Evolutionary conservation across 768 basidiomycete species (phyloP).

Genomic region (Mrakia gelida): DNA sequence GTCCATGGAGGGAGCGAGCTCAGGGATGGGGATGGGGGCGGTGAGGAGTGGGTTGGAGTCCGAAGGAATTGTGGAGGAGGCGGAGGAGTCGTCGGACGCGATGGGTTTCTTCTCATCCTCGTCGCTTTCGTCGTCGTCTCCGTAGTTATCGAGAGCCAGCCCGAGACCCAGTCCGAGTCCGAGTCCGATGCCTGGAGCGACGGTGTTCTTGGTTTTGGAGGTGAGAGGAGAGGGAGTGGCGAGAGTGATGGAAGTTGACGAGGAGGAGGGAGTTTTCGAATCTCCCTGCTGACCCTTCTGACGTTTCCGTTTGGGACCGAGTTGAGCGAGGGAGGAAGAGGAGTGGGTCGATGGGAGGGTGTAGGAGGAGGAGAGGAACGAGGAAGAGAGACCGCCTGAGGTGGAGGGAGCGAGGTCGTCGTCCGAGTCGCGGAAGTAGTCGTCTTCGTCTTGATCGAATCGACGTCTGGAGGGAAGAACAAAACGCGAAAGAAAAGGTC

Average conservation of each 20-base stretch:
- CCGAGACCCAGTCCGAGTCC: constrained; percentile 19
- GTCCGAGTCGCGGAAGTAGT: constrained; percentile 87
- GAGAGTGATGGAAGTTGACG: background rate
- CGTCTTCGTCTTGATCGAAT: constrained; percentile 65
- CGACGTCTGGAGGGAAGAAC: constrained; percentile 35
- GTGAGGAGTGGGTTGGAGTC: background rate
- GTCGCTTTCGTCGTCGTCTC: constrained; percentile 48
- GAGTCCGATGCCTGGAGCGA: background rate
- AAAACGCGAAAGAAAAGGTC: background rate
- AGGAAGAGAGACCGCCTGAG: constrained; percentile 35
- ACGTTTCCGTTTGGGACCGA: constrained; percentile 38
- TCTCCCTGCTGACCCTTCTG: constrained; percentile 8
- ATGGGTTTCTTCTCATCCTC: constrained; percentile 44
- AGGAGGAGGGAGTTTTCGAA: constrained; percentile 34
- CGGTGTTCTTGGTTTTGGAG: background rate
- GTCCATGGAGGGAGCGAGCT: constrained; percentile 41
- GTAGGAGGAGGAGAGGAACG: constrained; percentile 30
- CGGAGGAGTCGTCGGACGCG: background rate
- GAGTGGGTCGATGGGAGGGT: constrained; percentile 10
- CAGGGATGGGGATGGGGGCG: background rate
- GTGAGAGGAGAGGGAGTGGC: constrained; percentile 1
- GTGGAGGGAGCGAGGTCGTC: constrained; percentile 57
- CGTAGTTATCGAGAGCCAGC: constrained; percentile 15
- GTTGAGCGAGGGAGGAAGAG: constrained; percentile 12
- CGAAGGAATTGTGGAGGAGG: background rate